Base-by-base conservation (phyloP, 1,139 yeast genomes). In the Suhomyces chickasaworum region DNA sequence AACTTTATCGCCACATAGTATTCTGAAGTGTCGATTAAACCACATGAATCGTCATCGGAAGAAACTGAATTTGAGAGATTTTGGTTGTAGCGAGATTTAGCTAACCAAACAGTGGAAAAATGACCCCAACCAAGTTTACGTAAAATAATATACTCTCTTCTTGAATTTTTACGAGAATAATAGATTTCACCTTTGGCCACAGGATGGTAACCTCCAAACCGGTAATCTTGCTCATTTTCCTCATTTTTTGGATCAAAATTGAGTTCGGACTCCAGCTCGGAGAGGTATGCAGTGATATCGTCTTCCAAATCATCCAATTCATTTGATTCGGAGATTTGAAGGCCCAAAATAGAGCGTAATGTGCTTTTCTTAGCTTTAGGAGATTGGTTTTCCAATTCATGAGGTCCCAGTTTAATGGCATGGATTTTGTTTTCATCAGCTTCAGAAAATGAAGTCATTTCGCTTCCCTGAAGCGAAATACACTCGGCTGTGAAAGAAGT, bases 71-170 rank as follows among this genome's bases (percentile, higher is more conserved):
- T 29, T 27, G 40, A 15, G 23, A 47, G 34, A 40, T 33, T 41
- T 27, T 41, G 48, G 35, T 51, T 51, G 44, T 43, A 45, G 17
- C 53, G 46, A 3, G 55, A 51, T 50, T 73, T 78, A 7, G 95
- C 93, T 22, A 89, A 71, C 96, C 96, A 89, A 29, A 89, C 96
- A 1, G 96, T 88, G 29, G 90, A 83, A 59, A 89, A 89, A 63
- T 89, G 95, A 38, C 96, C 96, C 95, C 96, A 88, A 7, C 96
- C 96, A 4, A 89, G 71, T 63, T 89, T 89, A 49, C 96, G 76
- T 16, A 86, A 83, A 39, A 89, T 68, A 3, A 80, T 75, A 63
- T 89, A 89, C 31, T 58, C 61, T 12, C 57, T 39, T 25, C 47
- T 42, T 25, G 46, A 42, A 17, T 41, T 45, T 51, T 73, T 73